Evolutionary conservation across 257 asterid species (phyloP), one percentile per base, ranked within the genome.

Genomic region (Salvia splendens): DNA sequence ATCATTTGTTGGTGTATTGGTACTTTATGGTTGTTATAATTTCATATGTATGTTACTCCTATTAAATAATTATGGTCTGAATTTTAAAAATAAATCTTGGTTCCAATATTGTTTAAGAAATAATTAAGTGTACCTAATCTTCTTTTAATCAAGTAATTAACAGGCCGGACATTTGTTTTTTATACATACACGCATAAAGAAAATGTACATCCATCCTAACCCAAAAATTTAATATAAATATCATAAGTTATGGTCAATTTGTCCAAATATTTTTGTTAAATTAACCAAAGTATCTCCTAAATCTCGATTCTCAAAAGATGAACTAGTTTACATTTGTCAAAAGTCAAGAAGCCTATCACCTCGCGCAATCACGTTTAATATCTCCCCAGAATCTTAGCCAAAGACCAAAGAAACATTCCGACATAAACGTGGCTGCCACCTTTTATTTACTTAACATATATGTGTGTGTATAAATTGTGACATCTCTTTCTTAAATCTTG

Each of bases 321-420:
- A 6, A 59, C 16, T 38, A 40, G 50, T 7, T 64, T 15, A 45
- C 47, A 68, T 32, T n/a, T 38, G 41, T 24, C 59, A 24, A 68
- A 73, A 84, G 81, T 70, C 76, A 73, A 74, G 48, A 40, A 48
- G 32, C 68, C 52, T 24, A 42, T 41, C 38, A 56, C 65, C 80
- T 86, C 89, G 93, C 86, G 91, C 86, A 30, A 77, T 69, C 94
- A 86, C 89, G 87, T 84, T 84, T 77, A 14, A 54, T 51, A 28
- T 51, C 60, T 8, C 57, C 3, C 78, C 73, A 69, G 49, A 77
- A 45, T 47, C 60, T 66, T 65, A 43, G 73, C 67, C 73, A 55
- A 57, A 67, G 50, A 52, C 68, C 68, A 58, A 66, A 51, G 79
- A 82, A 73, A 64, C 65, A 62, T 49, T 77, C 82, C 78, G 40